Evolutionary conservation across 2,329 filamentous ascomycete genomes (phyloP).

Genomic region (Colletotrichum sp.): DNA sequence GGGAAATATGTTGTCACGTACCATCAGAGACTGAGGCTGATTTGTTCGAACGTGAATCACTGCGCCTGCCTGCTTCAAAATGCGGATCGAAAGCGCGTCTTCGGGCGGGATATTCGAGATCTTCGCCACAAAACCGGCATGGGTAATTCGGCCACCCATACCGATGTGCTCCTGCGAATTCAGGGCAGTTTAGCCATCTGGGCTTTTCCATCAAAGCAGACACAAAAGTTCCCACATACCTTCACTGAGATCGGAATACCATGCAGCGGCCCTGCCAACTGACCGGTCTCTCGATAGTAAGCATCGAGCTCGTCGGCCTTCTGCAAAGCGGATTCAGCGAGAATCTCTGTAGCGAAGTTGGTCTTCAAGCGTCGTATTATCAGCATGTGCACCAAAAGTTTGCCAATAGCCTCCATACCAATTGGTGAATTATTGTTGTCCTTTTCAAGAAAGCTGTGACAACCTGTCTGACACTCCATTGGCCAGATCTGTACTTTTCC

Average conservation of each 20-base stretch:
- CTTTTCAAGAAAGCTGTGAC: constrained; percentile 22
- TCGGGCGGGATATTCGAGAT: constrained; percentile 59
- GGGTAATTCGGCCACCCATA: constrained; percentile 59
- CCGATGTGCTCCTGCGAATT: background rate
- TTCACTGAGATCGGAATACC: constrained; percentile 70
- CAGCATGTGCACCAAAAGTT: background rate
- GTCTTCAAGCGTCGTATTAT: constrained; percentile 26
- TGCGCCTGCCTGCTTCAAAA: constrained; percentile 53
- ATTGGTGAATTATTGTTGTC: background rate
- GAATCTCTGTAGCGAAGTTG: constrained; percentile 58
- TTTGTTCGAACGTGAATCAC: constrained; percentile 63
- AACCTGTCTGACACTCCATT: constrained; percentile 35
- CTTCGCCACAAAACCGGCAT: constrained; percentile 65
- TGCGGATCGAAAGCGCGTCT: constrained; percentile 43
- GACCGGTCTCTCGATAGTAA: constrained; percentile 47
- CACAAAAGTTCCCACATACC: constrained; percentile 55
- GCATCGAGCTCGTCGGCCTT: constrained; percentile 54
- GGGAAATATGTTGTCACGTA: background rate
- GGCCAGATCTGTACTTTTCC: background rate
- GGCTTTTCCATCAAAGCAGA: background rate
- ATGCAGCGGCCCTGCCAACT: constrained; percentile 66
- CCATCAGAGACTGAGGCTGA: constrained; percentile 31
- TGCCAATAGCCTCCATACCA: background rate
- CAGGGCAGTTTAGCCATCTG: background rate
- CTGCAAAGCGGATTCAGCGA: constrained; percentile 56